Base-by-base conservation (phyloP, 208 protist species). In the Leptomonas pyrrhocoris region DNA sequence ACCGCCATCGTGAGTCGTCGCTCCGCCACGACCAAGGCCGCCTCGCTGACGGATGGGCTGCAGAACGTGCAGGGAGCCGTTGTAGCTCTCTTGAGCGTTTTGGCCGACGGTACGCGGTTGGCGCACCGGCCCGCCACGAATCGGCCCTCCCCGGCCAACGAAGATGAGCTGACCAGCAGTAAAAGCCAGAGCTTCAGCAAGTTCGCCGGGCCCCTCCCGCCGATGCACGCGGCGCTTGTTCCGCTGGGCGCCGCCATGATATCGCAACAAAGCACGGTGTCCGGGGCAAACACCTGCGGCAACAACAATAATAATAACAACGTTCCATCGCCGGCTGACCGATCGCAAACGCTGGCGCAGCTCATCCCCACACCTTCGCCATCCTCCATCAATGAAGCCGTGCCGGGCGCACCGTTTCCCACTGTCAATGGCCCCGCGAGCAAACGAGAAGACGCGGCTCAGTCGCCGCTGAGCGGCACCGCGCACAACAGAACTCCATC, bases 1-100 rank as follows among this genome's bases (percentile, higher is more conserved):
- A n/a, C n/a, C 0, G 61, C 34, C 13, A 57, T 50, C 71, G 42
- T 63, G 45, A 43, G 27, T 13, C 56, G 49, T 9, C 74, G 58
- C 51, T 30, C 53, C 40, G 42, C 60, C 30, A 46, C 61, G 7
- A 36, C 15, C 19, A 83, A 81, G 55, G 81, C 81, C 2, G 64
- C 79, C 12, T 50, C 50, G 8, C 68, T 90, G 23, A 83, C 75
- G n/a, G 67, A 75, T 5, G 65, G 57, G 1, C 62, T 90, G 21
- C 58, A 77, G 46, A 31, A 27, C 2, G 42, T 89, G 27, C 86
- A 89, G 54, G 55, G 49, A 0, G 66, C 75, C 0, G 83, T 89
- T 3, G 71, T 77, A 8, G 49, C 50, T 34, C 73, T 92, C 50
- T 72, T 92, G 28, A 61, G 80, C 38, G 56, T 46, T 0, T 58